A percentile compares a stretch with the other conserved stretches of the same genome.
These are phyloP conservation scores for Pisolithus sp. DNA, from an alignment of 768 basidiomycete species.

Conservation along the genomic window DNA sequence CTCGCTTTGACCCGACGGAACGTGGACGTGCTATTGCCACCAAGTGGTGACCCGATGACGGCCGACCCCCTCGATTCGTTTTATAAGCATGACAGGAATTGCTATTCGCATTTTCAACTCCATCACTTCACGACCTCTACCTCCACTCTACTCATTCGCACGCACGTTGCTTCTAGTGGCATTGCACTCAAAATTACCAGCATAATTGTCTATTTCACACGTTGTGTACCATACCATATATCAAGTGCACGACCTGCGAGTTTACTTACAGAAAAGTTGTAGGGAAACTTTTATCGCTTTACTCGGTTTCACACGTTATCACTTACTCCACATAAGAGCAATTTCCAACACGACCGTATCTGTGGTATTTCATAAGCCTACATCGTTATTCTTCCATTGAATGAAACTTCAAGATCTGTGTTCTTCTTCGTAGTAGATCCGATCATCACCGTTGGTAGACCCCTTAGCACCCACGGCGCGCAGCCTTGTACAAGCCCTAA, in stretches of 20 bases:
- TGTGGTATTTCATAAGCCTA: slow-evolving; percentile 15
- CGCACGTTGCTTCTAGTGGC: slow-evolving; percentile 13
- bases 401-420: background rate
- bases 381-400: background rate
- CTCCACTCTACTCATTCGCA: slow-evolving; percentile 8
- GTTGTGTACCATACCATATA: slow-evolving; percentile 32
- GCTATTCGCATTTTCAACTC: slow-evolving; percentile 1
- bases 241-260: slow-evolving; percentile 24
- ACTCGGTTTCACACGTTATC: slow-evolving; percentile 28
- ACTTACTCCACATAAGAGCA: slow-evolving; percentile 19
- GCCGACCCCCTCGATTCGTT: no score
- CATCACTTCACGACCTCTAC: slow-evolving; percentile 20
- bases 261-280: slow-evolving; percentile 25
- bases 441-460: no score
- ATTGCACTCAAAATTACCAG: slow-evolving; percentile 21
- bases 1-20: slow-evolving; percentile 59
- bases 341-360: slow-evolving; percentile 23
- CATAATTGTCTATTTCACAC: slow-evolving; percentile 22
- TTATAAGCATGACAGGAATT: no score
- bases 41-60: slow-evolving; percentile 23
- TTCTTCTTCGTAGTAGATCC: no score
- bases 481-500: no score
- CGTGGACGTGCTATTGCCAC: slow-evolving; percentile 28
- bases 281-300: slow-evolving; percentile 29
- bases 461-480: no score